Conservation (phyloP, 345 rosid species). For the Noccaea bulbosa region DNA sequence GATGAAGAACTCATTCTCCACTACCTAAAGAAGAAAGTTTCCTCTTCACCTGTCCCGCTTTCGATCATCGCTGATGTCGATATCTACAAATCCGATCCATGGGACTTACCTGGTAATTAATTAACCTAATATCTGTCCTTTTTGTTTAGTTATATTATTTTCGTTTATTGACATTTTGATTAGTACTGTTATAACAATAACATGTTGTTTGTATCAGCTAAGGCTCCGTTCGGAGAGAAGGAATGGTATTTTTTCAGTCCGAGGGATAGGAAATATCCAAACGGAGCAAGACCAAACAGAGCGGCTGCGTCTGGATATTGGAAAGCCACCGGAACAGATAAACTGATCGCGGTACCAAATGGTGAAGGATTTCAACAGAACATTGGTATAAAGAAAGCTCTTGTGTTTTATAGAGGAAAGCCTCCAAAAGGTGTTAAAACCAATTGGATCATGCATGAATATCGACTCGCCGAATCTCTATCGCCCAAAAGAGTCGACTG, state of each 20-base stretch:
- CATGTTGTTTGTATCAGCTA: conserved; percentile 48
- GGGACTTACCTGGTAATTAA: conserved; percentile 81
- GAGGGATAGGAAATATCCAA: conserved; percentile 94
- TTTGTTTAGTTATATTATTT: not conserved
- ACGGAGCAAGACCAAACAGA: conserved; percentile 95
- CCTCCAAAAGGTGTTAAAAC: conserved; percentile 96
- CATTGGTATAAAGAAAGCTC: conserved; percentile 93
- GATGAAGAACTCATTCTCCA: conserved; percentile 97
- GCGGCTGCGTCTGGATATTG: conserved; percentile 97
- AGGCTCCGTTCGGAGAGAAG: conserved; percentile 86
- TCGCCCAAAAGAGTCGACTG: conserved; percentile 33
- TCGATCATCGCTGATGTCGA: conserved; percentile 94
- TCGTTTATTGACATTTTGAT: not conserved
- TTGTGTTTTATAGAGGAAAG: conserved; percentile 91
- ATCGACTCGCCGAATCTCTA: conserved; percentile 63
- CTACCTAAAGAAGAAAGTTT: conserved; percentile 70
- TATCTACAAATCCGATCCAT: conserved; percentile 93
- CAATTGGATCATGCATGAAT: conserved; percentile 99
- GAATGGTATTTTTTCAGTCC: conserved; percentile 99
- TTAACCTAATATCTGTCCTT: not conserved
- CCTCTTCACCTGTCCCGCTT: conserved; percentile 66
- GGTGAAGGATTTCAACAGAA: conserved; percentile 50
- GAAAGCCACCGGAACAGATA: conserved; percentile 98
- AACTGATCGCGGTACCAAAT: conserved; percentile 59
- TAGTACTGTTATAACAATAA: conserved; percentile 1